phyloP scores from a whole-genome alignment of 768 basidiomycete species.

The Amanita rimosa region DNA sequence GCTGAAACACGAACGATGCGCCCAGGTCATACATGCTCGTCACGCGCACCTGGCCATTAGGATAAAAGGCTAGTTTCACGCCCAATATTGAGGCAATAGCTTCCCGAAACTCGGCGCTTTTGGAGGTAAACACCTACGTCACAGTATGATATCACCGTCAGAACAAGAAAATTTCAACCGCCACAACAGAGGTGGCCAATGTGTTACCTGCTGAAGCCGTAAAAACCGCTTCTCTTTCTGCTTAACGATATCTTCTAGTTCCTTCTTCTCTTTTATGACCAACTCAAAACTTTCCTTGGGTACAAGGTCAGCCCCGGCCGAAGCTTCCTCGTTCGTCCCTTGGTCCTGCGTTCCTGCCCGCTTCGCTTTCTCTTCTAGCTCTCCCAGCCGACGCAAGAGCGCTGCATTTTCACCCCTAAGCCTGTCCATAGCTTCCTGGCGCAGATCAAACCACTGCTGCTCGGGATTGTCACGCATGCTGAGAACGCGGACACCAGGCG shows the following conservation, averaged over 20 bases:
- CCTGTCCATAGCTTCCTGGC: conserved; percentile 64
- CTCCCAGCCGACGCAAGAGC: conserved; percentile 53
- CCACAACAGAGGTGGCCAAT: conserved; percentile 9
- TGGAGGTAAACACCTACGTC: conserved; percentile 65
- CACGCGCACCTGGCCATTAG: conserved; percentile 81
- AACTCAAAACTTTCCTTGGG: conserved; percentile 76
- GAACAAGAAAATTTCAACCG: background rate
- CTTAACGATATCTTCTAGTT: conserved; percentile 49
- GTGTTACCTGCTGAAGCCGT: conserved; percentile 62
- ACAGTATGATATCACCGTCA: conserved; percentile 1
- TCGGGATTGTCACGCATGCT: conserved; percentile 72
- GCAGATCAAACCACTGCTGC: conserved; percentile 67
- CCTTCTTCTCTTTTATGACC: conserved; percentile 54
- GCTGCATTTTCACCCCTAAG: conserved; percentile 79
- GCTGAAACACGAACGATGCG: conserved; percentile 83
- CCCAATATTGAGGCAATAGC: conserved; percentile 85
- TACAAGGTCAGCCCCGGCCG: conserved; percentile 27
- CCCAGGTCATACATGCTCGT: conserved; percentile 85
- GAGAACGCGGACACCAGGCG: conserved; percentile 60
- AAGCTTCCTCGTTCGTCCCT: conserved; percentile 11
- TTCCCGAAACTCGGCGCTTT: conserved; percentile 85
- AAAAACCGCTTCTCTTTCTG: conserved; percentile 78
- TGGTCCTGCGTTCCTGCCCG: conserved; percentile 2
- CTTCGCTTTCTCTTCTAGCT: conserved; percentile 37
- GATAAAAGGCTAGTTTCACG: conserved; percentile 84